Conservation (phyloP, 2,329 filamentous ascomycete species). For the Cordyceps fumosorosea region DNA sequence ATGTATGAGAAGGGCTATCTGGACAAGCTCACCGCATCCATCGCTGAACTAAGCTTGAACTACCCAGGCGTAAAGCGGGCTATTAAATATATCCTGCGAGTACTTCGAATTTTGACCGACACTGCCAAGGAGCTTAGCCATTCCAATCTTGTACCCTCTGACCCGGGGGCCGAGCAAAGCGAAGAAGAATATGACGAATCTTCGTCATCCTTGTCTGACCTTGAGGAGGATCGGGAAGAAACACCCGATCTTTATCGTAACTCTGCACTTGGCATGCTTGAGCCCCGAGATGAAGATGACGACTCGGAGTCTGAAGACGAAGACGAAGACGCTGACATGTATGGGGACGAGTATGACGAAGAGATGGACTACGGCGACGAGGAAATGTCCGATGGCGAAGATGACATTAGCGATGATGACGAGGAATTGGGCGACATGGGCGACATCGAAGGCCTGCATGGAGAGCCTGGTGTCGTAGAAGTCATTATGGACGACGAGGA, state of each 20-base stretch:
- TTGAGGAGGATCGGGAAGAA: constrained; percentile 82
- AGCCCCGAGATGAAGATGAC: constrained; percentile 73
- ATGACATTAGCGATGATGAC: constrained; percentile 85
- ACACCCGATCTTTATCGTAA: constrained; percentile 97
- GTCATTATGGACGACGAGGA: constrained; percentile 73
- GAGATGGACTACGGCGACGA: constrained; percentile 89
- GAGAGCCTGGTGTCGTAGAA: constrained; percentile 57
- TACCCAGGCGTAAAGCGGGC: constrained; percentile 89
- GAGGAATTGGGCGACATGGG: constrained; percentile 79
- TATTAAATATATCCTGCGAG: constrained; percentile 91
- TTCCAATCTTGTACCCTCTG: constrained; percentile 63
- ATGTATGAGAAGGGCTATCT: constrained; percentile 99
- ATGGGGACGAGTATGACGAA: constrained; percentile 83
- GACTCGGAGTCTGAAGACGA: constrained; percentile 71
- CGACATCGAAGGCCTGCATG: constrained; percentile 68
- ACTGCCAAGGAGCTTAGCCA: constrained; percentile 83
- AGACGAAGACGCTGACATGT: constrained; percentile 75
- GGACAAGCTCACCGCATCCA: constrained; percentile 78
- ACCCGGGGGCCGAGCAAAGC: constrained; percentile 58
- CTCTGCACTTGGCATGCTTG: constrained; percentile 90
- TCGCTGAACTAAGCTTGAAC: constrained; percentile 92
- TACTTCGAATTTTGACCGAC: constrained; percentile 78
- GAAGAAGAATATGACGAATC: constrained; percentile 85
- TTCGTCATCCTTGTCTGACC: constrained; percentile 74
- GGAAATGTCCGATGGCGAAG: constrained; percentile 73